phyloP scores from a whole-genome alignment of 2,329 filamentous ascomycete species.

The Aureobasidium pullulans region DNA sequence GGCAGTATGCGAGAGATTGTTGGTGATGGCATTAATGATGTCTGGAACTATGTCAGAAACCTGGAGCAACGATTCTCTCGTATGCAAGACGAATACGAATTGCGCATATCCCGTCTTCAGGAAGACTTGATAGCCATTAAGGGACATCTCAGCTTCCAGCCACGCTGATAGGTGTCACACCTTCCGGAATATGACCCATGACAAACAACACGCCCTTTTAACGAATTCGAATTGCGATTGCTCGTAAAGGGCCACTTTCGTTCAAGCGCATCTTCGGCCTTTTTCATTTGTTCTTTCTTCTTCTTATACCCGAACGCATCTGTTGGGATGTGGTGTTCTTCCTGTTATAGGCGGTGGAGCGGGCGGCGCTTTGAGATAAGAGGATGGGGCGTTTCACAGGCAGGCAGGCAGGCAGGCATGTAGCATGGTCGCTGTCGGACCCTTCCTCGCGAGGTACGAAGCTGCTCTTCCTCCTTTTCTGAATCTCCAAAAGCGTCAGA shows the following conservation, averaged over 20 bases:
- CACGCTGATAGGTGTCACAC: not conserved
- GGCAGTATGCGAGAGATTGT: constrained; percentile 63
- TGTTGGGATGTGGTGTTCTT: constrained; percentile 5
- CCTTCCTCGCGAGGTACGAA: not conserved
- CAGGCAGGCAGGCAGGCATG: not conserved
- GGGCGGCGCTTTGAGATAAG: not conserved
- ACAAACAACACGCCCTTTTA: not conserved
- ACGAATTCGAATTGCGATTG: not conserved
- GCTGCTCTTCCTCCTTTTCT: not conserved
- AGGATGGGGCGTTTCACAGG: not conserved
- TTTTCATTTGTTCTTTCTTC: not conserved
- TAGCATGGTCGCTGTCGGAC: not conserved
- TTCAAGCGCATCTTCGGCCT: not conserved
- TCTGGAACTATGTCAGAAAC: constrained; percentile 66
- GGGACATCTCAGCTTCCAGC: constrained; percentile 15
- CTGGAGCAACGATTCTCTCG: constrained; percentile 50
- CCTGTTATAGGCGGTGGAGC: not conserved
- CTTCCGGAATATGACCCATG: not conserved
- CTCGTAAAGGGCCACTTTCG: not conserved
- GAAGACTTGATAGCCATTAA: constrained; percentile 35
- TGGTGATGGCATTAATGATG: constrained; percentile 36
- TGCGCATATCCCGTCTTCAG: constrained; percentile 36
- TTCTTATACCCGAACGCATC: constrained; percentile 11
- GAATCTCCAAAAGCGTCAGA: not conserved
- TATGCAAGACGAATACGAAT: constrained; percentile 42